These are phyloP conservation scores for Brettanomyces nanus DNA, from an alignment of 805 yeast genomes.

Conservation along the genomic window DNA sequence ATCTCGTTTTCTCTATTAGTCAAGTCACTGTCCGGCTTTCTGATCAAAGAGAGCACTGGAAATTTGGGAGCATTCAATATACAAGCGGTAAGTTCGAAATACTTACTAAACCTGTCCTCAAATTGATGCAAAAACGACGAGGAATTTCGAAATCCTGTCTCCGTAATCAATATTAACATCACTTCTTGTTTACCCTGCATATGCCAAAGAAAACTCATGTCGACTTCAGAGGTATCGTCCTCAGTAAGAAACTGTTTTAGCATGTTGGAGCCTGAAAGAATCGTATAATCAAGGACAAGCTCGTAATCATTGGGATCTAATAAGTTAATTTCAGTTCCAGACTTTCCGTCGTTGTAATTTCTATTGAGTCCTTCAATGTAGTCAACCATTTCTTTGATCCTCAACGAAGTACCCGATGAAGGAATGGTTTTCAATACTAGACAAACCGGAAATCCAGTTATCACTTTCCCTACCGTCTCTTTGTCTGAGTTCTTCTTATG, in stretches of 20 bases:
- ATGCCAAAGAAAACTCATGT: neutral
- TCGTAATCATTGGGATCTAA: conserved; percentile 17
- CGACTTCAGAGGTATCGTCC: neutral
- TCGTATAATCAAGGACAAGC: conserved; percentile 15
- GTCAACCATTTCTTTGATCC: conserved; percentile 13
- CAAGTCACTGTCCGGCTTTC: conserved; percentile 4
- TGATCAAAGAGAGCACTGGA: conserved; percentile 14
- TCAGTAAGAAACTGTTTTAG: neutral
- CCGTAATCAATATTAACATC: conserved; percentile 5
- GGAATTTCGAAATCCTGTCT: conserved; percentile 3
- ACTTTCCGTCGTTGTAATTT: conserved; percentile 6
- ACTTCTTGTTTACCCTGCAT: neutral
- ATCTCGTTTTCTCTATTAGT: conserved; percentile 4
- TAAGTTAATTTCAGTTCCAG: neutral
- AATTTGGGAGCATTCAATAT: conserved; percentile 17
- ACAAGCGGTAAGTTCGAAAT: conserved; percentile 12
- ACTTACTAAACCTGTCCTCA: conserved; percentile 2
- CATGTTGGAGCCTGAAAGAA: conserved; percentile 2
- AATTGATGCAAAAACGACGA: conserved; percentile 4
- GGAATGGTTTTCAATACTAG: conserved; percentile 9
- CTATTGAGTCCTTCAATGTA: conserved; percentile 13
- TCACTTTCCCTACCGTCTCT: neutral
- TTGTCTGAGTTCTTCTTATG: neutral
- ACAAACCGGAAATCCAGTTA: conserved; percentile 14
- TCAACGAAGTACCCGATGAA: conserved; percentile 6